phyloP scores from a whole-genome alignment of 2,329 filamentous ascomycete species.

The Ophiostoma piceae region DNA sequence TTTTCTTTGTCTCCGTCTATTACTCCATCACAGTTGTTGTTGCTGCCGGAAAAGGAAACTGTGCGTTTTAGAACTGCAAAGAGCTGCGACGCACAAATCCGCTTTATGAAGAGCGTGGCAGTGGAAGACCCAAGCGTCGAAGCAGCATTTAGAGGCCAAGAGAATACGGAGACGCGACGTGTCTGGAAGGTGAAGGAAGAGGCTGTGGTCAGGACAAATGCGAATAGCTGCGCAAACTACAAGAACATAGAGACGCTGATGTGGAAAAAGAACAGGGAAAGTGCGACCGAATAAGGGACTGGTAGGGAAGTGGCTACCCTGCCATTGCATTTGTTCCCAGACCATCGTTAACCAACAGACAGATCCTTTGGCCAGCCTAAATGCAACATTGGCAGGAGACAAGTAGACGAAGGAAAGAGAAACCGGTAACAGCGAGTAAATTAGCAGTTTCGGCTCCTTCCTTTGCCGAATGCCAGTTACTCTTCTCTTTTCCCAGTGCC shows the following conservation, averaged over 20 bases:
- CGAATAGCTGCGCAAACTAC: neutral
- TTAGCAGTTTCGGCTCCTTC: neutral
- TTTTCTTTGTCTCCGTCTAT: neutral
- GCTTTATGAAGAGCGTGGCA: neutral
- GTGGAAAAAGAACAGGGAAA: neutral
- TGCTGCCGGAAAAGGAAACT: neutral
- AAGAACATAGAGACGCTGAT: neutral
- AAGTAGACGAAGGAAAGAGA: neutral
- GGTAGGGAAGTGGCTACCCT: neutral
- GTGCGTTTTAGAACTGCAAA: neutral
- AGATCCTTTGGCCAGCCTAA: neutral
- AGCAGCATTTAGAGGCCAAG: neutral
- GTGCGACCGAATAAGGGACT: neutral
- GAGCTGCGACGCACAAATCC: neutral
- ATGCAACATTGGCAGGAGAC: neutral
- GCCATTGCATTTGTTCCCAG: neutral
- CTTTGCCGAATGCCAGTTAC: neutral
- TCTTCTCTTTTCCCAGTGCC: neutral
- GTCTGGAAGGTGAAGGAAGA: neutral
- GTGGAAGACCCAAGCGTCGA: neutral
- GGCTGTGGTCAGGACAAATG: slow-evolving; percentile 1
- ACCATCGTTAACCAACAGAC: neutral
- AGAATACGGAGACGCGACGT: neutral
- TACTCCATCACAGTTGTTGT: neutral
- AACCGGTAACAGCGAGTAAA: neutral